Conservation (phyloP, 441 rosid genomes). For the Eruca vesicaria region DNA sequence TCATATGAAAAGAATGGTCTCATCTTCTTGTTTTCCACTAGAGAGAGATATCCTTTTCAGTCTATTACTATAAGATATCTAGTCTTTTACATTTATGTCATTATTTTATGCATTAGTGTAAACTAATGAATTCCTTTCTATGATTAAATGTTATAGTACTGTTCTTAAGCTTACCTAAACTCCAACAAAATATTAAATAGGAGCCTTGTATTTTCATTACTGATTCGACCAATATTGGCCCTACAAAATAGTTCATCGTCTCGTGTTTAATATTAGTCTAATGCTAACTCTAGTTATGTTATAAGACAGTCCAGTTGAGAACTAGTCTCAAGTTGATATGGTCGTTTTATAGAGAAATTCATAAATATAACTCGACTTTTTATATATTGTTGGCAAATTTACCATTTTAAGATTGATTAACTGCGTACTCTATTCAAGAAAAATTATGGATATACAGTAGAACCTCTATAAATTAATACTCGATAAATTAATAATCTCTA, state of each 20-base stretch:
- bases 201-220: neutral
- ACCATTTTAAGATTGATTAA: neutral
- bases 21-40: constrained; percentile 36
- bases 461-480: too few relatives aligned
- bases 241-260: neutral
- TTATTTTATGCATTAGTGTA: neutral
- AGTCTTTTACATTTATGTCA: constrained; percentile 7
- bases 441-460: too few relatives aligned
- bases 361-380: neutral
- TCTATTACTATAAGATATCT: constrained; percentile 36
- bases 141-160: constrained; percentile 5
- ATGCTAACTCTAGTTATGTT: neutral
- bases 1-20: constrained; percentile 34
- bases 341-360: neutral
- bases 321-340: neutral
- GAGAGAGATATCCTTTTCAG: constrained; percentile 22
- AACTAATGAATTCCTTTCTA: constrained; percentile 11
- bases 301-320: neutral
- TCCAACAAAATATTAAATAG: constrained; percentile 17
- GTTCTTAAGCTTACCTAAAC: constrained; percentile 26
- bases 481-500: too few relatives aligned
- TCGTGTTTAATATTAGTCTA: neutral
- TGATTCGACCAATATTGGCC: constrained; percentile 2
- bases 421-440: neutral
- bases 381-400: neutral